Base-by-base conservation (phyloP, 768 basidiomycete genomes). In the Rhizopogon vesiculosus region DNA sequence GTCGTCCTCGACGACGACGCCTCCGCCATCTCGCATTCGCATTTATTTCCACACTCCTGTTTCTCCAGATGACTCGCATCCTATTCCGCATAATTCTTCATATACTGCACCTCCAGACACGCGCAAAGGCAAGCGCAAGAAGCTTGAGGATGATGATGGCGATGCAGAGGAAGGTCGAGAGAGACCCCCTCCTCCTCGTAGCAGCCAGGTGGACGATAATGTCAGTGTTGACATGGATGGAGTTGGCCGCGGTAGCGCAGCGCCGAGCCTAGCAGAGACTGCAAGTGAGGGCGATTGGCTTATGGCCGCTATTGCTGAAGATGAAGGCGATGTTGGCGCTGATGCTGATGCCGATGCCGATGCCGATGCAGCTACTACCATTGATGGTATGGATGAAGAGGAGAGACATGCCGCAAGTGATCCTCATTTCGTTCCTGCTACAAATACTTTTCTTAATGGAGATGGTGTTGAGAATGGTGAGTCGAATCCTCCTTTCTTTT, bases 21-120 rank as follows among this genome's bases (percentile, higher is more conserved):
- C 64, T 69, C 86, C 71, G 72, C 87, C 89, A 38, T 91, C 91
- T 43, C 86, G 91, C 59, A 85, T 93, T 64, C 88, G 91, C 64
- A 90, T 93, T 55, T 93, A 93, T 76, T 93, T 93, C 77, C 91
- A 93, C 74, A 92, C 91, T 25, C 91, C 91, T 58, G 88, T 88
- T 59, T 83, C 87, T 60, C 80, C 86, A 65, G 89, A 91, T 75
- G 90, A 91, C 72, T 79, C 85, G 55, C 85, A 82, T 67, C 85
- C 85, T 22, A 85, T 89, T 67, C 84, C 86, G 57, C 81, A 84
- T 76, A 76, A 82, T 63, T 74, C 76, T 59, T 71, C 77, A 65
- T 68, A 70, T 68, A 73, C 78, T 66, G 66, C 72, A 49, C 75
- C 79, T 44, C 80, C 84, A 59, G 85, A 86, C 67, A 70, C 66